Evolutionary conservation across 306 rosid genomes (phyloP).

Genomic region (Gillenia trifoliata): DNA sequence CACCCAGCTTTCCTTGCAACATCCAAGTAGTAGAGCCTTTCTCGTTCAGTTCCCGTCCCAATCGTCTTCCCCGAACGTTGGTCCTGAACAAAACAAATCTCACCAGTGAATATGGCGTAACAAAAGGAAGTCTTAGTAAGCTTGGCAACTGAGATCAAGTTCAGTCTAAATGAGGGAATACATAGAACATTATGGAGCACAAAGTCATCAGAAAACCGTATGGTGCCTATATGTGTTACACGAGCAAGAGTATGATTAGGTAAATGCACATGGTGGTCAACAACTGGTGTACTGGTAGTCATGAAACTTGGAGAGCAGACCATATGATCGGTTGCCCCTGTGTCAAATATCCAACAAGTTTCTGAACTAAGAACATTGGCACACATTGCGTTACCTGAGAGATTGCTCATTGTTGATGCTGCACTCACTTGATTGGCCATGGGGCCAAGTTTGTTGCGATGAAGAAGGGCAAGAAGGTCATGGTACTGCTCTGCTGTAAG

Average conservation of each 20-base stretch:
- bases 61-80: background rate
- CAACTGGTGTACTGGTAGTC: background rate
- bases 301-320: background rate
- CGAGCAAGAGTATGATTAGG: background rate
- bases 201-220: background rate
- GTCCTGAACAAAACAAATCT: background rate
- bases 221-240: background rate
- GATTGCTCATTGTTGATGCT: background rate
- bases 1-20: background rate
- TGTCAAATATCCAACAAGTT: background rate
- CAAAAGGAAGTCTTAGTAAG: background rate
- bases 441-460: too few relatives aligned
- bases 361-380: background rate
- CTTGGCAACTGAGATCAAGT: background rate
- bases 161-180: background rate
- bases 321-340: background rate
- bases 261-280: too few relatives aligned
- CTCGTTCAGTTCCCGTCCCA: background rate
- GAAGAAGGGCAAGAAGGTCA: background rate
- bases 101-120: too few relatives aligned
- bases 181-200: background rate
- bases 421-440: slow-evolving; percentile 1
- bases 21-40: background rate
- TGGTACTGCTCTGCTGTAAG: background rate
- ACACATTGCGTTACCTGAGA: background rate